Conservation (phyloP, 352 stramenopile genomes). For the Phytopythium litorale region DNA sequence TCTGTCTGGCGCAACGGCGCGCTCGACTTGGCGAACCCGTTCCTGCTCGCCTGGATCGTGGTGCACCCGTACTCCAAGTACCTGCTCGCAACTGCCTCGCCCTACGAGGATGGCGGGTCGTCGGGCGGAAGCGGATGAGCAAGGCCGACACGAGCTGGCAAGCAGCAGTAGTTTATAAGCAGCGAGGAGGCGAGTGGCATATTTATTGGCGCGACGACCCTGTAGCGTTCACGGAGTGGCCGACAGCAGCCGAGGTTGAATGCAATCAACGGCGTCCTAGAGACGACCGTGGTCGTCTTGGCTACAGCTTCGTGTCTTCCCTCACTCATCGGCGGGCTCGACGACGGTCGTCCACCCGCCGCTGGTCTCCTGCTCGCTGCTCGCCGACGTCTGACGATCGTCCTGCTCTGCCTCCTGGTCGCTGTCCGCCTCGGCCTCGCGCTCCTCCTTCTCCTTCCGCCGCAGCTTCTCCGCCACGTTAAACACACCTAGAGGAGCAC, state of each 20-base stretch:
- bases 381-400: not conserved
- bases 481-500: conserved; percentile 56
- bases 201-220: not conserved
- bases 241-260: not conserved
- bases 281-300: not conserved
- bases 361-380: not conserved
- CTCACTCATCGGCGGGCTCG: not conserved
- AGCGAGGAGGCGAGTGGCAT: not conserved
- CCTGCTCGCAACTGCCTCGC: conserved; percentile 18
- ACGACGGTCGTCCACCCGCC: conserved; percentile 7
- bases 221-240: not conserved
- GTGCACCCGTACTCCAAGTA: conserved; percentile 64
- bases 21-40: conserved; percentile 51
- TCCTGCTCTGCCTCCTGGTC: not conserved
- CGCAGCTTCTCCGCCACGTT: conserved; percentile 85
- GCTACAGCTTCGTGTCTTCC: not conserved
- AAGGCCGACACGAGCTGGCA: not conserved
- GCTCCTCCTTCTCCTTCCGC: conserved; percentile 35
- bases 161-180: not conserved
- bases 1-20: conserved; percentile 43
- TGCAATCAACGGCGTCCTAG: not conserved
- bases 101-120: not conserved
- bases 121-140: not conserved
- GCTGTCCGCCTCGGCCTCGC: conserved; percentile 12
- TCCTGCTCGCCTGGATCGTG: conserved; percentile 54